Conservation (phyloP, 1,284 basidiomycete genomes). For the Xanthoconium separans region DNA sequence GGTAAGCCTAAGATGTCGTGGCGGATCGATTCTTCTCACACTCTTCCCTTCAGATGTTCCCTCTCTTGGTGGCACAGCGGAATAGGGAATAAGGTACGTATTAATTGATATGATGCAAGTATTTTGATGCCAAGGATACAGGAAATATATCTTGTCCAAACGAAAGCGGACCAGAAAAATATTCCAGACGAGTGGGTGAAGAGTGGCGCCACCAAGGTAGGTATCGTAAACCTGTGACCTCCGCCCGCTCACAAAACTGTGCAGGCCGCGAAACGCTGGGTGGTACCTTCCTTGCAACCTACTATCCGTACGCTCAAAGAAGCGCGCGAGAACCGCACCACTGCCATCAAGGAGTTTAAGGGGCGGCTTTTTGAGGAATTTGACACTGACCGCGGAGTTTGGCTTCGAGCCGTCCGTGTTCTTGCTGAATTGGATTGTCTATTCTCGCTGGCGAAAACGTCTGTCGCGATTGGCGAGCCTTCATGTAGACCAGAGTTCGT, state of each 20-base stretch:
- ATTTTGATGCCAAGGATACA: constrained; percentile 31
- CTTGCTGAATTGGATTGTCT: constrained; percentile 92
- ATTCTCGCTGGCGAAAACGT: constrained; percentile 89
- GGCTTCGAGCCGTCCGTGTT: constrained; percentile 77
- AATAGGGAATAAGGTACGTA: constrained; percentile 70
- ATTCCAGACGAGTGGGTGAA: constrained; percentile 86
- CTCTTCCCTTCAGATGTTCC: constrained; percentile 40
- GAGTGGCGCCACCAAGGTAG: constrained; percentile 77
- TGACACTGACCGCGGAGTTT: constrained; percentile 77
- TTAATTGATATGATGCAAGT: not conserved
- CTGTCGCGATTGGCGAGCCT: constrained; percentile 87
- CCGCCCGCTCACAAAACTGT: constrained; percentile 5
- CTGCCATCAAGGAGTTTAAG: constrained; percentile 81
- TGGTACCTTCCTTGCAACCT: constrained; percentile 68
- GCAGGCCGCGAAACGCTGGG: constrained; percentile 73
- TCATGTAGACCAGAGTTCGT: constrained; percentile 89
- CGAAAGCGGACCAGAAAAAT: constrained; percentile 55
- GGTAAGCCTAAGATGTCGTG: constrained; percentile 38
- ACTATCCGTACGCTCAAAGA: constrained; percentile 85
- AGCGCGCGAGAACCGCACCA: constrained; percentile 82
- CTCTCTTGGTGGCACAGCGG: constrained; percentile 84
- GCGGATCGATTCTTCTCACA: constrained; percentile 5
- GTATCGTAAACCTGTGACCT: not conserved
- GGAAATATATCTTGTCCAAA: constrained; percentile 89
- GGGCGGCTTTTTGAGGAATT: constrained; percentile 82